Conservation (phyloP, 495 filamentous ascomycete species). For the Penicillium coffeae region DNA sequence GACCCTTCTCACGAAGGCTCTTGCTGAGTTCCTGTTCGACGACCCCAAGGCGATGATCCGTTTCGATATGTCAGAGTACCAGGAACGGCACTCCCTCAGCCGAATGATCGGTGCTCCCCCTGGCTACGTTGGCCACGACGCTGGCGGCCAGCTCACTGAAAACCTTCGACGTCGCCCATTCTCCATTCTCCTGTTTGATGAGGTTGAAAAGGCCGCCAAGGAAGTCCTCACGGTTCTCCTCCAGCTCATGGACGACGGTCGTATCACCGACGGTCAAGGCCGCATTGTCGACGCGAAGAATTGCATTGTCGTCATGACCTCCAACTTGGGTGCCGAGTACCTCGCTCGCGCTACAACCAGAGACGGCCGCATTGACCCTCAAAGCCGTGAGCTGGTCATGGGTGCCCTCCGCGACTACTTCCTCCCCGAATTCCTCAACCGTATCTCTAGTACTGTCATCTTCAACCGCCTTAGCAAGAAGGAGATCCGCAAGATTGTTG, state of each 20-base stretch:
- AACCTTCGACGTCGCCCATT: constrained; percentile 89
- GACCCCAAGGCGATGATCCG: constrained; percentile 97
- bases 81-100: constrained; percentile 92
- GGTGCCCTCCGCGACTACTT: constrained; percentile 87
- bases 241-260: constrained; percentile 98
- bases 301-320: constrained; percentile 99
- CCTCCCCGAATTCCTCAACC: constrained; percentile 96
- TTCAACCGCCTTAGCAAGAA: constrained; percentile 89
- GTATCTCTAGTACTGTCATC: constrained; percentile 91
- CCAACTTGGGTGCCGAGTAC: constrained; percentile 91
- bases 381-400: constrained; percentile 86
- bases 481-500: constrained; percentile 95
- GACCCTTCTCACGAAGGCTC: constrained; percentile 90
- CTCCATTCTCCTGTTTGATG: constrained; percentile 96
- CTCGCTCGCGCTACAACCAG: constrained; percentile 71
- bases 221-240: constrained; percentile 94
- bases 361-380: constrained; percentile 83
- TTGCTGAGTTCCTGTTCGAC: constrained; percentile 97
- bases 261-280: constrained; percentile 97
- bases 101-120: constrained; percentile 98
- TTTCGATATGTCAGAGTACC: constrained; percentile 99
- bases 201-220: constrained; percentile 97
- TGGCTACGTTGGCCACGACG: constrained; percentile 94
- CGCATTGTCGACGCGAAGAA: constrained; percentile 91
- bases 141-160: constrained; percentile 94